These are phyloP conservation scores for Calonectria crousiana DNA, from an alignment of 2,329 filamentous ascomycete species.

Conservation along the genomic window DNA sequence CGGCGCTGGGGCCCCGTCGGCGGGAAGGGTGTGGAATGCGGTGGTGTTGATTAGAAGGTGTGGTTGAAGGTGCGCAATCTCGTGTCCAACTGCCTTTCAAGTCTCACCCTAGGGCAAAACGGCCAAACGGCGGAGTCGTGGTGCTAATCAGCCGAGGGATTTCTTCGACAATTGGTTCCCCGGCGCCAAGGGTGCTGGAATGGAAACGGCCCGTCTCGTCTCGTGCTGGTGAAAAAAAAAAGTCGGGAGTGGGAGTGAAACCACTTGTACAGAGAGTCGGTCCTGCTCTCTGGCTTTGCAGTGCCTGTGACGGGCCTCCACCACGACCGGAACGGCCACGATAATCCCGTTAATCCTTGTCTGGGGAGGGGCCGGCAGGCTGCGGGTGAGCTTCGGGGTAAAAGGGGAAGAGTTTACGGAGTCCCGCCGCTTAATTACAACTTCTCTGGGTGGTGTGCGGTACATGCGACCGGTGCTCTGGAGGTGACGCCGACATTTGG, in stretches of 20 bases:
- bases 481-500: constrained; percentile 3
- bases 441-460: constrained; percentile 12
- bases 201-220: constrained; percentile 28
- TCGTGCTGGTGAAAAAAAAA: constrained; percentile 18
- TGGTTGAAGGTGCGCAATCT: constrained; percentile 1
- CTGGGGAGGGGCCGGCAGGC: constrained; percentile 5
- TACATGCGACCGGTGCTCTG: constrained; percentile 12
- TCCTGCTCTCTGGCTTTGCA: constrained; percentile 16
- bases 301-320: constrained; percentile 21
- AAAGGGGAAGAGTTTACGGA: constrained; percentile 1
- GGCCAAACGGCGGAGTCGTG: constrained; percentile 18
- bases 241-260: constrained; percentile 11
- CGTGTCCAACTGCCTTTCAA: constrained; percentile 15
- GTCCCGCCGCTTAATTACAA: constrained; percentile 9
- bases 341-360: constrained; percentile 23
- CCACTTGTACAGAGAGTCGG: constrained; percentile 24
- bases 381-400: constrained; percentile 25
- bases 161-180: constrained; percentile 11
- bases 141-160: constrained; percentile 15
- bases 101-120: constrained; percentile 6
- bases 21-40: neutral
- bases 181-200: constrained; percentile 13
- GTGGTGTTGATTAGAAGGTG: neutral
- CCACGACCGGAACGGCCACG: constrained; percentile 20
- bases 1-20: constrained; percentile 3